phyloP scores from a whole-genome alignment of 768 basidiomycete genomes.

The Podaxis carcinomalis region DNA sequence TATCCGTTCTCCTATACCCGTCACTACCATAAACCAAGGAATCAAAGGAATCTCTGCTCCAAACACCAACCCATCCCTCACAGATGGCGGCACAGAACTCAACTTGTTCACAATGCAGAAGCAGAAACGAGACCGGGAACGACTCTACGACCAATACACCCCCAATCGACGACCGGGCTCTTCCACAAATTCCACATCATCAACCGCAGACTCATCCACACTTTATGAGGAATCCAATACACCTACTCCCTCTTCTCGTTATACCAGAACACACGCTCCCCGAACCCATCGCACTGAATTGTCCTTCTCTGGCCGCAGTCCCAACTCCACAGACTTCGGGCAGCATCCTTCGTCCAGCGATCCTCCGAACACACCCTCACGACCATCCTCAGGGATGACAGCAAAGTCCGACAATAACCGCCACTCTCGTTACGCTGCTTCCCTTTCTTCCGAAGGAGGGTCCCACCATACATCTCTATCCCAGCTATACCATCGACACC shows the following conservation, averaged over 20 bases:
- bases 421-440: slow-evolving; percentile 59
- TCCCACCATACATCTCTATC: slow-evolving; percentile 44
- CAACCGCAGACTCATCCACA: slow-evolving; percentile 52
- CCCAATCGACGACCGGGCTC: slow-evolving; percentile 41
- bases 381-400: slow-evolving; percentile 49
- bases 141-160: slow-evolving; percentile 37
- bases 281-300: slow-evolving; percentile 52
- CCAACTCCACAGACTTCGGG: slow-evolving; percentile 51
- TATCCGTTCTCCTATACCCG: slow-evolving; percentile 55
- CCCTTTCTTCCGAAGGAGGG: slow-evolving; percentile 41
- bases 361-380: slow-evolving; percentile 33
- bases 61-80: slow-evolving; percentile 78
- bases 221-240: slow-evolving; percentile 47
- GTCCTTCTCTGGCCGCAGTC: slow-evolving; percentile 44
- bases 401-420: slow-evolving; percentile 55
- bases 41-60: slow-evolving; percentile 74
- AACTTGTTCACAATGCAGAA: slow-evolving; percentile 55
- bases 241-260: slow-evolving; percentile 23
- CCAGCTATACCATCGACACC: slow-evolving; percentile 50
- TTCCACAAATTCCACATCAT: slow-evolving; percentile 44
- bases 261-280: slow-evolving; percentile 30
- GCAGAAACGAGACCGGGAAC: slow-evolving; percentile 51
- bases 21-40: slow-evolving; percentile 51
- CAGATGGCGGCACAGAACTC: slow-evolving; percentile 65
- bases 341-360: slow-evolving; percentile 27